These are phyloP conservation scores for Litsea cubeba DNA, from an alignment of 164 flowering plant genomes.

Conservation along the genomic window DNA sequence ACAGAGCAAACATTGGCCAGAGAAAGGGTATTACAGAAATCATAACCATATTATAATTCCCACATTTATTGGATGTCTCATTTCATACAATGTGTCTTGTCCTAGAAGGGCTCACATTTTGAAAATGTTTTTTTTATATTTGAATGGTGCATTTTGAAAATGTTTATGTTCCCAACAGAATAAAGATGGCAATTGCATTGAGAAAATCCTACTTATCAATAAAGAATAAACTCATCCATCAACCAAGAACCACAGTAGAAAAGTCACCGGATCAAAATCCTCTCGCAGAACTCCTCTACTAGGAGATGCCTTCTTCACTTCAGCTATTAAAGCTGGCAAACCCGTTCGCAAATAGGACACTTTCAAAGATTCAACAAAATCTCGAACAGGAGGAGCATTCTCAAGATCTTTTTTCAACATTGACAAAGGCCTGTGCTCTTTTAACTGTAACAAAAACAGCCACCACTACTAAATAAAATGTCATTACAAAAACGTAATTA, in stretches of 20 bases:
- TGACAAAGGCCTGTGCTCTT: constrained; percentile 49
- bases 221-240: not conserved
- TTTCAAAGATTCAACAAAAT: constrained; percentile 81
- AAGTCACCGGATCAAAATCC: constrained; percentile 83
- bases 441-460: constrained; percentile 39
- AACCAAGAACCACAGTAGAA: not conserved
- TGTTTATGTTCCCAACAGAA: no score
- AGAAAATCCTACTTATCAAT: no score
- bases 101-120: no score
- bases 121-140: no score
- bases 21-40: no score
- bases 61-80: no score
- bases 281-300: constrained; percentile 88
- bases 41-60: no score
- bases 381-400: constrained; percentile 64
- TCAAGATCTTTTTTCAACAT: constrained; percentile 44
- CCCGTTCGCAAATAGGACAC: constrained; percentile 65
- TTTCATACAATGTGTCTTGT: no score
- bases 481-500: not conserved
- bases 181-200: no score
- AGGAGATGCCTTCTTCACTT: constrained; percentile 99
- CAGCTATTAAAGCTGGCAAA: constrained; percentile 90
- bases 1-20: no score
- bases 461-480: not conserved
- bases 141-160: no score